Evolutionary conservation across 2,329 filamentous ascomycete genomes (phyloP).

Genomic region (Trichophyton equinum): DNA sequence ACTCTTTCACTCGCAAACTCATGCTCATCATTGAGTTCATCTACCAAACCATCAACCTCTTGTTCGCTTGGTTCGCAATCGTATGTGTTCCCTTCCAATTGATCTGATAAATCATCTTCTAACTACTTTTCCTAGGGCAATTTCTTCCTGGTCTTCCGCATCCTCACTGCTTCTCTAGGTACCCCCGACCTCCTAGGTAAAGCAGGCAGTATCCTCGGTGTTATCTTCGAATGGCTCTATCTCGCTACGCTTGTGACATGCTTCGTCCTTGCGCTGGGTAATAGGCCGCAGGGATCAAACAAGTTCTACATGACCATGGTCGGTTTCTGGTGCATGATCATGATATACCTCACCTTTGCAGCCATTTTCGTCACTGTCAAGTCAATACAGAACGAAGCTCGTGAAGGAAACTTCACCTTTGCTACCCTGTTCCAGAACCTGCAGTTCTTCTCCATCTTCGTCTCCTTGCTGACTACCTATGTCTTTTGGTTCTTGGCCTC

Average conservation of each 20-base stretch:
- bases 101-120: constrained; percentile 6
- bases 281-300: constrained; percentile 86
- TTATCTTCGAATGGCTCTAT: constrained; percentile 94
- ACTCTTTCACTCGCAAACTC: constrained; percentile 74
- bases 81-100: constrained; percentile 30
- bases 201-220: constrained; percentile 65
- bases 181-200: constrained; percentile 56
- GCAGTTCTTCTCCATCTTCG: constrained; percentile 84
- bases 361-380: constrained; percentile 87
- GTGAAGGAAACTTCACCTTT: constrained; percentile 52
- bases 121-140: constrained; percentile 48
- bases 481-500: constrained; percentile 85
- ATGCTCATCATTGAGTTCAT: constrained; percentile 86
- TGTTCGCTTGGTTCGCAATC: constrained; percentile 97
- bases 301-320: constrained; percentile 94
- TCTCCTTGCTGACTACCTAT: constrained; percentile 85
- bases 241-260: constrained; percentile 83
- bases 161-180: constrained; percentile 77
- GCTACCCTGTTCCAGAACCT: constrained; percentile 68
- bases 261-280: constrained; percentile 88
- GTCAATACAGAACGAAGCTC: constrained; percentile 62
- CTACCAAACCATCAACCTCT: constrained; percentile 90
- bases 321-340: constrained; percentile 94
- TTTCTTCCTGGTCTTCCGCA: constrained; percentile 98
- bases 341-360: constrained; percentile 90